Evolutionary conservation across 805 yeast genomes (phyloP).

Genomic region (Schizosaccharomyces osmophilus): DNA sequence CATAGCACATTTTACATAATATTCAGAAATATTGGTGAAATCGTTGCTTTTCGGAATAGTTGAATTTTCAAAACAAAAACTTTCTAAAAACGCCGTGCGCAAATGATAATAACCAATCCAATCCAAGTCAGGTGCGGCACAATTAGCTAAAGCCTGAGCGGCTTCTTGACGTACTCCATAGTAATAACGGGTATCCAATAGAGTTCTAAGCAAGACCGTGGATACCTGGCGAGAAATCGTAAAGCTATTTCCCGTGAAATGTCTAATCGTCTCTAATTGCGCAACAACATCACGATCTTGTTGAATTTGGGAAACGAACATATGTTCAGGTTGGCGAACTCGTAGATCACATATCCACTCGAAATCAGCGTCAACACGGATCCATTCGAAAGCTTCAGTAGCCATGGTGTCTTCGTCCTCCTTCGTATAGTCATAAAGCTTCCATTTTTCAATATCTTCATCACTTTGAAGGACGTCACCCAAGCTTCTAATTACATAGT

Average conservation of each 20-base stretch:
- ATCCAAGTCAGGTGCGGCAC: constrained; percentile 34
- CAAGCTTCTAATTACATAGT: constrained; percentile 26
- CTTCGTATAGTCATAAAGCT: constrained; percentile 39
- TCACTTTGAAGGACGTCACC: constrained; percentile 54
- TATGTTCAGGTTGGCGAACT: constrained; percentile 76
- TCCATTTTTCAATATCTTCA: constrained; percentile 46
- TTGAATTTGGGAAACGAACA: constrained; percentile 80
- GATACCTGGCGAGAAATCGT: constrained; percentile 44
- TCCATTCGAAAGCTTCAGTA: constrained; percentile 90
- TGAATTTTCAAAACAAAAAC: constrained; percentile 49
- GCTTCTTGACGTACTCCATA: constrained; percentile 80
- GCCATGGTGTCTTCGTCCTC: constrained; percentile 44
- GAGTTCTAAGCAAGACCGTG: constrained; percentile 50
- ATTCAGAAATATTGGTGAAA: constrained; percentile 43
- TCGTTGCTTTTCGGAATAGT: constrained; percentile 58
- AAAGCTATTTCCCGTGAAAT: constrained; percentile 29
- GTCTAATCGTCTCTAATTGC: constrained; percentile 58
- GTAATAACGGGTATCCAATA: constrained; percentile 63
- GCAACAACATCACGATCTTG: constrained; percentile 95
- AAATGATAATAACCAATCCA: constrained; percentile 54
- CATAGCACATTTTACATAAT: constrained; percentile 47
- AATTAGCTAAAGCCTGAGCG: constrained; percentile 47
- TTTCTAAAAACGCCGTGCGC: constrained; percentile 36
- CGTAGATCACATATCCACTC: constrained; percentile 80
- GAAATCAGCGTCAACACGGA: constrained; percentile 87